phyloP scores from a whole-genome alignment of 306 rosid genomes.

The Pachyrhizus erosus region DNA sequence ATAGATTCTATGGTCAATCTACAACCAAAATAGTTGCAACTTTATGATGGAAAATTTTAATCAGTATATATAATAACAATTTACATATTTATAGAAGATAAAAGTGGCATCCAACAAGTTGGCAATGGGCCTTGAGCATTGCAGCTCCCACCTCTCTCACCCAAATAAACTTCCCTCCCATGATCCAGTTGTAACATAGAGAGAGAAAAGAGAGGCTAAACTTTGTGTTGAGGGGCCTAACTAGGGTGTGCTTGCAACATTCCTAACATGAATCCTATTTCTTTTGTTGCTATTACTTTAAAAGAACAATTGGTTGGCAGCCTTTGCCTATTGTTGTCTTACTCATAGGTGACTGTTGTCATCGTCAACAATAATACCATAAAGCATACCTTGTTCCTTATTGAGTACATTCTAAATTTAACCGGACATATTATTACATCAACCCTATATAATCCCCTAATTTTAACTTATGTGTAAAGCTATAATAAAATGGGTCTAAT shows the following conservation, averaged over 20 bases:
- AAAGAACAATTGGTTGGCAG: conserved; percentile 38
- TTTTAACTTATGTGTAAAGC: conserved; percentile 25
- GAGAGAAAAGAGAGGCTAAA: background rate
- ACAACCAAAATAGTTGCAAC: background rate
- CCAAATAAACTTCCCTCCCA: background rate
- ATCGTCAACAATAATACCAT: conserved; percentile 22
- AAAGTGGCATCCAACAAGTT: conserved; percentile 10
- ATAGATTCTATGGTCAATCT: background rate
- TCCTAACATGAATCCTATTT: conserved; percentile 41
- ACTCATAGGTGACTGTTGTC: conserved; percentile 29
- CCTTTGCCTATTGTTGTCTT: conserved; percentile 33
- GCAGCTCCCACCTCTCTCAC: background rate
- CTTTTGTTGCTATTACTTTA: conserved; percentile 38
- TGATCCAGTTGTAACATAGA: background rate
- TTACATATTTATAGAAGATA: background rate
- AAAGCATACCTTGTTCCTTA: conserved; percentile 2
- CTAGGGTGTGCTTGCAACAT: conserved; percentile 49
- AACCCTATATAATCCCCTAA: background rate
- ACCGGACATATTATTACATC: background rate
- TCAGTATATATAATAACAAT: background rate
- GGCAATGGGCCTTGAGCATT: conserved; percentile 9
- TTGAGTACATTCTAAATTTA: background rate
- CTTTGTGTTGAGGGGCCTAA: conserved; percentile 32
- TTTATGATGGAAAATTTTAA: background rate
- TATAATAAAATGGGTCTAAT: conserved; percentile 1